Evolutionary conservation across 768 basidiomycete species (phyloP), one percentile per base, ranked within the genome.

Genomic region (Suillus tomentosus): DNA sequence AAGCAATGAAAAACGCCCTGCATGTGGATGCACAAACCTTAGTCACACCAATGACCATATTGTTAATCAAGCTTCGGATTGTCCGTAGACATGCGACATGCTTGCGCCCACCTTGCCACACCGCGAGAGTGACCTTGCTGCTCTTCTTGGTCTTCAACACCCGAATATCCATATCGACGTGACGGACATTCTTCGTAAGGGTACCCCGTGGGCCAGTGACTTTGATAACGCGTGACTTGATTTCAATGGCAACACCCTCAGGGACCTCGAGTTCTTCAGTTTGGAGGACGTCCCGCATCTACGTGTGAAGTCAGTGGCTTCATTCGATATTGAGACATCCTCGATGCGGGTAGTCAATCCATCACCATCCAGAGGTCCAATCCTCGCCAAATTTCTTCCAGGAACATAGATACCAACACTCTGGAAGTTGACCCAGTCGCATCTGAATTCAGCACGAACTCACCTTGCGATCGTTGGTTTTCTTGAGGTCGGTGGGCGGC

Each of bases 21-120:
- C 43, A 42, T 19, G 37, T 9, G 14, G 2, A 4, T 47, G 45
- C 0, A 48, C 79, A 64, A 65, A 90, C 95, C 87, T 96, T 94
- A 59, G 95, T 98, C 67, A 99, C 97, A 68, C 97, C 97, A 68
- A 81, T 94, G 77, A 99, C 86, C 95, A 99, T 95, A 85, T 99
- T 99, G 79, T 87, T 88, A 73, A 99, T 96, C 72, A 96, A 77
- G 70, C 91, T 95, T 79, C 89, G 90, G 80, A 99, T 94, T 43
- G 97, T 99, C 70, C 96, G 88, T 69, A 99, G 82, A 84, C 96
- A 98, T 63, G 97, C 97, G 73, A 99, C 93, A 76, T 99, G 97
- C 84, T 99, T 99, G 76, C 97, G 89, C 68, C 88, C 91, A 66
- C 94, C 97, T 80, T 98, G 94, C 97, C 97, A 99, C 65, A 99